Base-by-base conservation (phyloP, 1,139 yeast species). In the Taphrina sp. region DNA sequence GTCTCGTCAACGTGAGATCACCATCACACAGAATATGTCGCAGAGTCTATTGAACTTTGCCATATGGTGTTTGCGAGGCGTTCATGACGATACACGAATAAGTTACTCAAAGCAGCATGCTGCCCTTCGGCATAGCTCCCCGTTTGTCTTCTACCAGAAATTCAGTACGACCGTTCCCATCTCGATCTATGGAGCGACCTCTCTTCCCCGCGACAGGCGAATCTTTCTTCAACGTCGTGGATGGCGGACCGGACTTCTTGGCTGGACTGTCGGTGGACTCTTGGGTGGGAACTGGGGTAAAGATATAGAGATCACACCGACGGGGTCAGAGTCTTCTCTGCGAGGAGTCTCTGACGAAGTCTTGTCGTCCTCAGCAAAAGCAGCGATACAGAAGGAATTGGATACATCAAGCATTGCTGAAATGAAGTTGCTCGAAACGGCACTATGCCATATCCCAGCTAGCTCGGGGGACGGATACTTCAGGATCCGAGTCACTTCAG, bases 271-370 rank as follows among this genome's bases (percentile, higher is more conserved):
- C 4, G 54, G 54, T 12, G 54, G 46, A 5, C 3, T 49, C 34
- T 16, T 49, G 34, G 54, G 54, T 29, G 54, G 54, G 10, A 49
- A 45, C 24, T 31, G 37, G 31, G 54, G 54, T 34, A 49, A 49
- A 20, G 54, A 49, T 16, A 33, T 39, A 4, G 54, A 49, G n/a
- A 49, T 49, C 34, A 49, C 54, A 10, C 54, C 54, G 8, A 46
- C 33, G 12, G 14, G 24, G 10, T 20, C 54, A 16, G 54, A 28
- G 24, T 23, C n/a, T 4, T 20, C 37, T 2, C 46, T 49, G 8
- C 33, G 33, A 22, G 14, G 19, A 23, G 44, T 49, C 8, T 33
- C 54, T 10, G 35, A 33, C 24, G 39, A 38, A 20, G 37, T 26
- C 0, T 5, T 49, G 26, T 38, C 54, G 33, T 10, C 46, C 3